Evolutionary conservation across 805 yeast genomes (phyloP), one percentile per base, ranked within the genome.

Genomic region (Metschnikowia aberdeeniae): DNA sequence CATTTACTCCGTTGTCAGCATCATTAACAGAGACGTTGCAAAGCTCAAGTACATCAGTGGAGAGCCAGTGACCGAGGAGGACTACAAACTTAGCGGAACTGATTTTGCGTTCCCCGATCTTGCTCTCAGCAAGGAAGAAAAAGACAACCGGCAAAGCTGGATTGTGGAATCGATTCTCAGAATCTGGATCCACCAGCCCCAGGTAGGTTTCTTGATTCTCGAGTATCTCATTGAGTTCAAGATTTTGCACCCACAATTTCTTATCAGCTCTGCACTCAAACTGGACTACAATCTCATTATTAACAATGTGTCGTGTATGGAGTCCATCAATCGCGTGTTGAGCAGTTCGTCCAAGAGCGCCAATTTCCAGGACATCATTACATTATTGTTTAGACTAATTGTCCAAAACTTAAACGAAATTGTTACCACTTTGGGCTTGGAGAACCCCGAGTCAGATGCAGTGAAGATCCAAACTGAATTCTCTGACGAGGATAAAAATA

Each of bases 1-100:
- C 0, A 75, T 90, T 35, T 87, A 69, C 53, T 71, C 76, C 1
- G 72, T 69, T 28, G 73, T 71, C 11, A 64, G 70, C 49, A 63
- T 71, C 24, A 52, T 71, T 38, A 58, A 66, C 31, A 62, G 76
- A 45, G 76, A 71, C 47, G 54, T 70, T 33, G 64, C 60, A 40
- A 71, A 71, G 52, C 59, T 71, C 52, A 68, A 64, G 53, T 68
- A 53, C 51, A 51, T 68, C 43, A 59, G 67, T 45, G 75, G 75
- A 2, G 52, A 57, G 24, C 45, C 55, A 13, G 61, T 70, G 22
- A 55, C 56, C 8, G 62, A 62, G 14, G 65, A 59, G 24, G 64
- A 54, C 34, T 66, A 64, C 46, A 59, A 62, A 30, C 55, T 52
- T 34, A 56, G 57, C 20, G 55, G 54, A 5, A 64, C 59, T 17